Evolutionary conservation across 1,284 basidiomycete species (phyloP), one percentile per base, ranked within the genome.

Genomic region (Pholiota adiposa): DNA sequence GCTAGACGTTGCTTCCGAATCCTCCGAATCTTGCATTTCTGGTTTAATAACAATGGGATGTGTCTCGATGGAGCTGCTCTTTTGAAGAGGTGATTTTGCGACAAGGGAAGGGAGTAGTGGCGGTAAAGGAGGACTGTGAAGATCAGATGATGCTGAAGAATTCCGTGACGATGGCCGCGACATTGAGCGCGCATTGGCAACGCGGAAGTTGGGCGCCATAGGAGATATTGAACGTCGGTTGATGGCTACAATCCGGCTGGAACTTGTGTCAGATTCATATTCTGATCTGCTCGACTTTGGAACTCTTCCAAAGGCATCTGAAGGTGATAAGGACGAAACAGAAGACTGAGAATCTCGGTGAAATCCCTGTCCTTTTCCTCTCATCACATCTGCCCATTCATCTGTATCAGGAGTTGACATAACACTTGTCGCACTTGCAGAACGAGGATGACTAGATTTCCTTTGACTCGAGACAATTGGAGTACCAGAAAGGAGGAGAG

Each of bases 161-260:
- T 56, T 63, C 44, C 68, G 64, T 21, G 72, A 68, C n/a, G 66
- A 61, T 55, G 65, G 68, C 19, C 56, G 69, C 31, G 54, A 55
- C 9, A 25, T 7, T n/a, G 54, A 41, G 31, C 54, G 54, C 55
- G 61, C 64, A 61, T 56, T 72, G 41, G 43, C 70, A 69, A 69
- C 70, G 55, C 80, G 77, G 62, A 79, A 83, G 14, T 73, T 75
- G 40, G 85, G 78, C n/a, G 88, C 87, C 86, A 90, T 88, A 1
- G 89, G 88, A 3, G 89, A 91, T 6, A 89, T 70, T 8, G 86
- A 84, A 62, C 80, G 79, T n/a, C 87, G 83, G 67, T 88, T 87
- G 29, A 92, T 67, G 21, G 83, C 81, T 11, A 92, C 80, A 51
- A 80, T 73, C 56, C 88, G 78, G 68, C 88, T 87, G 9, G 74